Conservation (phyloP, 768 basidiomycete genomes). For the Boletus bicolor region DNA sequence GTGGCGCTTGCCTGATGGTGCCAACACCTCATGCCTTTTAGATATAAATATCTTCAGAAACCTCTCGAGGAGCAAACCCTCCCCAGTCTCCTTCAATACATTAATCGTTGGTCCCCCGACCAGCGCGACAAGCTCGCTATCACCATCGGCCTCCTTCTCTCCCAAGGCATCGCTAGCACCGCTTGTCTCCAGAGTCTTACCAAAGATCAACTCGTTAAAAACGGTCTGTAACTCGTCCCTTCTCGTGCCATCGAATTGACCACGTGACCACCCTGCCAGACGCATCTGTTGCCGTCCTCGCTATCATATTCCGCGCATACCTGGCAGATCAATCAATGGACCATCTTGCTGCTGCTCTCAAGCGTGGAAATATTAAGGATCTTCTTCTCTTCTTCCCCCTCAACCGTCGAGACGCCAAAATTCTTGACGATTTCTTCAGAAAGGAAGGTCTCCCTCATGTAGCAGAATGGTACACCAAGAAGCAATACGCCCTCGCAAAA, state of each 20-base stretch:
- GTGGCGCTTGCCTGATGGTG: constrained; percentile 2
- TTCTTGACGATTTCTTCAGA: constrained; percentile 85
- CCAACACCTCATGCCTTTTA: constrained; percentile 29
- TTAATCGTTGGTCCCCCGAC: constrained; percentile 74
- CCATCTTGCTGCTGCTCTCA: constrained; percentile 77
- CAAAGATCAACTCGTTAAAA: constrained; percentile 95
- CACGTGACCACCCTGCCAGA: constrained; percentile 43
- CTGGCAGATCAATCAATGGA: constrained; percentile 85
- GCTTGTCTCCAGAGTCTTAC: constrained; percentile 77
- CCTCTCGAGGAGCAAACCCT: constrained; percentile 87
- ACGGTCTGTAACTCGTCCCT: constrained; percentile 49
- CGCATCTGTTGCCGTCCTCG: constrained; percentile 72
- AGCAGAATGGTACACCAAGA: constrained; percentile 94
- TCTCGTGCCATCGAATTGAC: background rate
- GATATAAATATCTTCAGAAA: constrained; percentile 99
- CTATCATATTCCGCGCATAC: constrained; percentile 78
- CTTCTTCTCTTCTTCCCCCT: constrained; percentile 84
- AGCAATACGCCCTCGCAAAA: constrained; percentile 78
- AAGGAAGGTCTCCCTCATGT: constrained; percentile 72
- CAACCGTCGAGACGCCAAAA: constrained; percentile 70
- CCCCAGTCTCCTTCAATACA: constrained; percentile 82
- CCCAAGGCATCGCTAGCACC: constrained; percentile 78
- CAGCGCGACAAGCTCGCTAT: constrained; percentile 83
- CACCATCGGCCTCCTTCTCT: constrained; percentile 77
- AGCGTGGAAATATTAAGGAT: constrained; percentile 82